Conservation (phyloP, 2,329 filamentous ascomycete species). For the Xylaria arbuscula region DNA sequence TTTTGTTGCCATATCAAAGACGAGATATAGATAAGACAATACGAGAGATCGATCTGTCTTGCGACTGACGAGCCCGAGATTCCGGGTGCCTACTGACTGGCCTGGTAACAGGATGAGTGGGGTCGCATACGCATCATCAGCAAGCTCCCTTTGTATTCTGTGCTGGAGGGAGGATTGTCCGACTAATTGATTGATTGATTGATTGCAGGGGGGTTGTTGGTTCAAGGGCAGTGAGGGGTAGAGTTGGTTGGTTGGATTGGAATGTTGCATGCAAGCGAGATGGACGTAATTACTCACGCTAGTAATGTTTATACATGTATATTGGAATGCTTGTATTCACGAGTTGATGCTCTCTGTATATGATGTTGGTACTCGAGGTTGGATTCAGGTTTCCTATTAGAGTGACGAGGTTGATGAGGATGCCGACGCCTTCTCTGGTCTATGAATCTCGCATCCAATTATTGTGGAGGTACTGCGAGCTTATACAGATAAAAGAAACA, state of each 20-base stretch:
- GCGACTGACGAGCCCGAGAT: background rate
- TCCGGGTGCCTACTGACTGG: background rate
- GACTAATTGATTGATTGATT: background rate
- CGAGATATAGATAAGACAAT: background rate
- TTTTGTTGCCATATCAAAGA: background rate
- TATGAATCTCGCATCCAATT: no score
- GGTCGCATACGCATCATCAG: background rate
- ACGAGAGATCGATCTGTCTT: slow-evolving; percentile 9
- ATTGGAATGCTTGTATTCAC: no score
- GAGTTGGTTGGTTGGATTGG: background rate
- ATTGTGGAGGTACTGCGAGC: no score
- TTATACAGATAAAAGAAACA: no score
- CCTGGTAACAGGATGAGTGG: background rate
- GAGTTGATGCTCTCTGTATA: background rate
- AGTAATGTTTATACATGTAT: background rate
- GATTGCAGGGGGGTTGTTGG: background rate
- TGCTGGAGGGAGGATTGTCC: background rate
- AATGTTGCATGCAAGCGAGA: slow-evolving; percentile 30
- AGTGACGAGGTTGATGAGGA: slow-evolving; percentile 12
- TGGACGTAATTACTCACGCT: slow-evolving; percentile 10
- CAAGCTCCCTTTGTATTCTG: background rate
- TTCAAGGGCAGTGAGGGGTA: slow-evolving; percentile 4
- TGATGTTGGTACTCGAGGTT: background rate
- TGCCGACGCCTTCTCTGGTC: no score
- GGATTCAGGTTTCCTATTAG: background rate